Evolutionary conservation across 352 stramenopile species (phyloP).

Genomic region (Blastocystis hominis): DNA sequence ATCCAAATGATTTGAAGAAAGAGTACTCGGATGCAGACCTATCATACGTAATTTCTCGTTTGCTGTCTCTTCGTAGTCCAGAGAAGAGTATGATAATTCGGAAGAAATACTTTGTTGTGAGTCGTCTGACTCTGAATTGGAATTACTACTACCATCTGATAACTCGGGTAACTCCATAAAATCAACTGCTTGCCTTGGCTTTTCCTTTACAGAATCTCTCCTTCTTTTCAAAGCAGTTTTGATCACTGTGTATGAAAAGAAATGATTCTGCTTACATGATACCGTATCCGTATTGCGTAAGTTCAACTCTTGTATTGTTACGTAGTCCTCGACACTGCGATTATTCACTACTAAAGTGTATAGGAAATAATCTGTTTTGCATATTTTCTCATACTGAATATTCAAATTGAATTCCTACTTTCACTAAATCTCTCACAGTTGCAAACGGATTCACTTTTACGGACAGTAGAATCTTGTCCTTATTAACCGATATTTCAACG

Average conservation of each 20-base stretch:
- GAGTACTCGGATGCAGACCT: too few species aligned
- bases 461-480: background rate
- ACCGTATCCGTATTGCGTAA: background rate
- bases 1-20: too few species aligned
- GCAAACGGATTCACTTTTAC: background rate
- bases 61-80: too few species aligned
- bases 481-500: background rate
- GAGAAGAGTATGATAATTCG: too few species aligned
- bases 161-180: too few species aligned
- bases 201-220: background rate
- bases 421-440: background rate
- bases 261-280: background rate
- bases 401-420: background rate
- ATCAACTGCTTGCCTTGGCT: too few species aligned
- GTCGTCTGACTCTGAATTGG: background rate
- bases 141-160: background rate
- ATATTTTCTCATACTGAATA: background rate
- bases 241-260: background rate
- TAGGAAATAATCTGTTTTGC: background rate
- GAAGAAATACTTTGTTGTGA: too few species aligned
- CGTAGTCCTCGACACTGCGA: background rate
- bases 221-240: background rate
- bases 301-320: background rate
- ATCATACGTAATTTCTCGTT: too few species aligned
- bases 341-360: background rate